Evolutionary conservation across 1,284 basidiomycete genomes (phyloP).

Genomic region (Fomitopsis betulina): DNA sequence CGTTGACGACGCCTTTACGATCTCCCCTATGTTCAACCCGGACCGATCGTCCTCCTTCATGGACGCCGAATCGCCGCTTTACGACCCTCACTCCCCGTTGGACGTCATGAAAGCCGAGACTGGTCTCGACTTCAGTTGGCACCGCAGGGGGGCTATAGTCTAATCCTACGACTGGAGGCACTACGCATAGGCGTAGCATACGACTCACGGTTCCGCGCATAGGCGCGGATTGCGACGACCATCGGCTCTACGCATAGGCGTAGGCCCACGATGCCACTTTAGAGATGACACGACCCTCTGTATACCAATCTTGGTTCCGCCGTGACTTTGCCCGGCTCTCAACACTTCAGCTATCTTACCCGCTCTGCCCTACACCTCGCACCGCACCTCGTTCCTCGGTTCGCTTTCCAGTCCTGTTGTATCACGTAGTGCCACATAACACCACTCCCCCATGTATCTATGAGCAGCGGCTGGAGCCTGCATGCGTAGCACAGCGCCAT

Average conservation of each 20-base stretch:
- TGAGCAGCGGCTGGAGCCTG: constrained; percentile 2
- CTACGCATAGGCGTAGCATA: too few relatives aligned
- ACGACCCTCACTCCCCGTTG: background rate
- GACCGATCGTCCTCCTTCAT: background rate
- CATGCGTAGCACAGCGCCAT: background rate
- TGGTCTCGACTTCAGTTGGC: background rate
- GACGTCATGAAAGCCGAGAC: background rate
- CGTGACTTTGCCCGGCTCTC: background rate
- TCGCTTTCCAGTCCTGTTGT: background rate
- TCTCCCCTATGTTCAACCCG: background rate
- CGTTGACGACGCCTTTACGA: background rate
- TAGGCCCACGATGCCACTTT: too few relatives aligned
- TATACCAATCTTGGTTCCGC: background rate
- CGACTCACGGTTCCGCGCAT: too few relatives aligned
- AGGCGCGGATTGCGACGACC: too few relatives aligned
- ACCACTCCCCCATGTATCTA: background rate
- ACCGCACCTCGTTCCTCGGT: background rate
- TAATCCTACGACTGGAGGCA: background rate
- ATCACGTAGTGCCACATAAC: background rate
- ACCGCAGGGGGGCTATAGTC: too few relatives aligned
- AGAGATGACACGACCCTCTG: too few relatives aligned
- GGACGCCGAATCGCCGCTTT: background rate
- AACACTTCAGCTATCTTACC: background rate
- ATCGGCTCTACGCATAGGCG: too few relatives aligned
- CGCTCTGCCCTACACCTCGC: background rate